These are phyloP conservation scores for Phyllachora maydis DNA, from an alignment of 2,329 filamentous ascomycete genomes.

Conservation along the genomic window DNA sequence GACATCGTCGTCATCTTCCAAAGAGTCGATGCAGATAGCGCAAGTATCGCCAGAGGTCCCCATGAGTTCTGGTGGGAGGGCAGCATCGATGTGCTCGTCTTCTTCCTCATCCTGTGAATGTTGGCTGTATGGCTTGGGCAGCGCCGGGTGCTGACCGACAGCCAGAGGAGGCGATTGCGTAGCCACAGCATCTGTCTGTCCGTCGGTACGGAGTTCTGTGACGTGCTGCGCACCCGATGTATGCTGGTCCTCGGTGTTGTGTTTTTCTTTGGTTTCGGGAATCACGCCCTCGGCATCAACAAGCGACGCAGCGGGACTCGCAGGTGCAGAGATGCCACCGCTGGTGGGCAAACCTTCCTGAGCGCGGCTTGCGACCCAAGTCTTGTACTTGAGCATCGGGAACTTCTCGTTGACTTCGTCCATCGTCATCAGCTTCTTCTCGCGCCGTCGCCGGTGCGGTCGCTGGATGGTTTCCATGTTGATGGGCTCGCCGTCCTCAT, in stretches of 20 bases:
- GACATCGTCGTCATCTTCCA: conserved; percentile 91
- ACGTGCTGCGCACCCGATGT: conserved; percentile 1
- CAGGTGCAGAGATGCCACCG: conserved; percentile 60
- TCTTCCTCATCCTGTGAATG: conserved; percentile 55
- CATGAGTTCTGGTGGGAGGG: conserved; percentile 62
- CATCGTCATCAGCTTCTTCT: conserved; percentile 99
- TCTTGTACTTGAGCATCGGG: conserved; percentile 89
- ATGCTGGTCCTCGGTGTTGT: conserved; percentile 1
- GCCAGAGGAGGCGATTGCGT: no score
- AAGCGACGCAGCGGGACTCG: conserved; percentile 54
- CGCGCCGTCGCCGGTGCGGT: conserved; percentile 66
- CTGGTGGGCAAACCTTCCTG: conserved; percentile 64
- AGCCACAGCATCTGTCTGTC: no score
- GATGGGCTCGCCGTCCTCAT: conserved; percentile 72
- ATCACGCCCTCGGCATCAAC: conserved; percentile 41
- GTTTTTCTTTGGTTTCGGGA: no score
- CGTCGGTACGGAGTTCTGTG: no score
- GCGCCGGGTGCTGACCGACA: conserved; percentile 6
- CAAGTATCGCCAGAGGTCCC: conserved; percentile 77
- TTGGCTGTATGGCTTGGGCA: conserved; percentile 6
- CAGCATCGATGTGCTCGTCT: conserved; percentile 66
- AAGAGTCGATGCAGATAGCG: conserved; percentile 83
- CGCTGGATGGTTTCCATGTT: conserved; percentile 70
- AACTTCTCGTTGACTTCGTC: conserved; percentile 98
- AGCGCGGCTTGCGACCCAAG: conserved; percentile 70